Conservation (phyloP, 1,284 basidiomycete genomes). For the Cystobasidium pallidum region DNA sequence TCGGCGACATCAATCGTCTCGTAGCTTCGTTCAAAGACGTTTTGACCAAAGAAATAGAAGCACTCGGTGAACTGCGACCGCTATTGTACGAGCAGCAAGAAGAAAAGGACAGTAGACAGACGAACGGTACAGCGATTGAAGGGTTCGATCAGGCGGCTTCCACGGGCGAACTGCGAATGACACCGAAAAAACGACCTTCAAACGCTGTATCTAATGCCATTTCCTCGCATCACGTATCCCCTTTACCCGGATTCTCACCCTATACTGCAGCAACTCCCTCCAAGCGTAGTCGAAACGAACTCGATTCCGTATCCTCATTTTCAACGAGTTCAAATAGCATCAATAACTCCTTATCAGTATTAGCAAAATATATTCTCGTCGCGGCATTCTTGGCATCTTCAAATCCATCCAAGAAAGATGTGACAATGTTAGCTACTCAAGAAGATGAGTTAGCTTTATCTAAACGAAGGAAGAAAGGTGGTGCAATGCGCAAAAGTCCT, state of each 20-base stretch:
- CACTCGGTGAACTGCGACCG: slow-evolving; percentile 28
- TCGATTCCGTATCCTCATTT: background rate
- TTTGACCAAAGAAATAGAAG: slow-evolving; percentile 33
- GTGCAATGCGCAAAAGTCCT: slow-evolving; percentile 39
- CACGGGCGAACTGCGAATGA: background rate
- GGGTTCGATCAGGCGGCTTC: background rate
- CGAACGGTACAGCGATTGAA: background rate
- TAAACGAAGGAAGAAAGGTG: slow-evolving; percentile 31
- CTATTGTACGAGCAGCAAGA: background rate
- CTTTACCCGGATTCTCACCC: slow-evolving; percentile 6
- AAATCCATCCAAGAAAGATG: slow-evolving; percentile 40
- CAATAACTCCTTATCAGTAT: slow-evolving; percentile 15
- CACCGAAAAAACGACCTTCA: slow-evolving; percentile 7
- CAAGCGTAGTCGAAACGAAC: background rate
- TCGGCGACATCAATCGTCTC: slow-evolving; percentile 18
- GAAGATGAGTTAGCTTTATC: slow-evolving; percentile 33
- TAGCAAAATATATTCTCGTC: slow-evolving; percentile 39
- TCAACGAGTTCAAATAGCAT: background rate
- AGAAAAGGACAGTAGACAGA: background rate
- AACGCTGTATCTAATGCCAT: slow-evolving; percentile 1
- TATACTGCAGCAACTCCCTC: background rate
- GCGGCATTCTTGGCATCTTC: slow-evolving; percentile 37
- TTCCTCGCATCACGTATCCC: background rate
- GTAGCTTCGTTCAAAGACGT: slow-evolving; percentile 18
- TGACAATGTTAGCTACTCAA: slow-evolving; percentile 36